Percentiles rank a stretch among this genome's conserved stretches.
Evolutionary conservation across 225 moss, liverwort and hornwort genomes (phyloP).

Genomic region (Pleurozium schreberi): DNA sequence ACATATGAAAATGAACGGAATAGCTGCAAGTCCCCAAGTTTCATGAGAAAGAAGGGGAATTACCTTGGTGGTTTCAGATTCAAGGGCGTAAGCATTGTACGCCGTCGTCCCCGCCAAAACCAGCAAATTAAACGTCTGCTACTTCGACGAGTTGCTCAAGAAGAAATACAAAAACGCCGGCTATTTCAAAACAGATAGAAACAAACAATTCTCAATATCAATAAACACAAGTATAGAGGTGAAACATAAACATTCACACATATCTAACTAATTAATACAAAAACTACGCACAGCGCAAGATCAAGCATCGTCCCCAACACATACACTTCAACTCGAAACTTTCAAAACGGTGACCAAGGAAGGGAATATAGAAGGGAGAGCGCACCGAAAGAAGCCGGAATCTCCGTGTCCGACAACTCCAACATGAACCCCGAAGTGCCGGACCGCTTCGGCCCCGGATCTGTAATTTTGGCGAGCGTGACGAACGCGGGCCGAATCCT

Average conservation of each 20-base stretch:
- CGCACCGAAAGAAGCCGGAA: conserved; percentile 55
- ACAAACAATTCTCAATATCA: no score
- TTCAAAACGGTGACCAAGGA: no score
- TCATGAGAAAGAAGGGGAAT: background rate
- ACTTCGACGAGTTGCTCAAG: conserved; percentile 11
- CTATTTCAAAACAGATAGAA: no score
- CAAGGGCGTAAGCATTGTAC: conserved; percentile 56
- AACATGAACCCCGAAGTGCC: conserved; percentile 58
- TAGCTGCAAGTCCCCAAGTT: background rate
- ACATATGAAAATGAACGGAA: no score
- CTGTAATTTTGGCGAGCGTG: conserved; percentile 44
- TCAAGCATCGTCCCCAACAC: no score
- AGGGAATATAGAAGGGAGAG: background rate
- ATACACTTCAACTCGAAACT: no score
- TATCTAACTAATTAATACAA: no score
- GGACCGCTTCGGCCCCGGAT: conserved; percentile 39
- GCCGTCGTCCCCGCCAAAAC: conserved; percentile 18
- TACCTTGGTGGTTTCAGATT: conserved; percentile 81
- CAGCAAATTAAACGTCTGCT: conserved; percentile 43
- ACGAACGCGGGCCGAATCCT: background rate
- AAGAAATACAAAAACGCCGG: conserved; percentile 27
- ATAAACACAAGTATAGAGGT: no score
- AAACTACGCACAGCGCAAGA: no score
- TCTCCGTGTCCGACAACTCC: conserved; percentile 62
- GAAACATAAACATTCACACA: no score